These are phyloP conservation scores for Sporopachydermia cereana DNA, from an alignment of 1,139 yeast genomes.

Conservation along the genomic window DNA sequence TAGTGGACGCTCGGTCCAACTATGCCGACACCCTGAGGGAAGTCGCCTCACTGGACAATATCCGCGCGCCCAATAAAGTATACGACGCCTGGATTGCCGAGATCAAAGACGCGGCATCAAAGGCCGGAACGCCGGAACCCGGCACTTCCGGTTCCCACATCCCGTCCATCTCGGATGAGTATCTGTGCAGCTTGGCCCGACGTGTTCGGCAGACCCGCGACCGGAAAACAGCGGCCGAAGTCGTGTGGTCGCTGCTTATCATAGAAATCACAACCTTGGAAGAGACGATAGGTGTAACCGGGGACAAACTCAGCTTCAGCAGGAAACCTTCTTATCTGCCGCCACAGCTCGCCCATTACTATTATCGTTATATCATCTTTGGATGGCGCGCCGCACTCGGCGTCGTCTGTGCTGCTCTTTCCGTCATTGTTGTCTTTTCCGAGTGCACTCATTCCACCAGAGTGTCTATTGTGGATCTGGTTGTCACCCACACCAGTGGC, in stretches of 20 bases:
- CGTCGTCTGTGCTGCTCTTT: constrained; percentile 30
- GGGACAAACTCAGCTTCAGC: constrained; percentile 6
- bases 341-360: constrained; percentile 28
- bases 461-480: constrained; percentile 46
- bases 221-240: constrained; percentile 23
- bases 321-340: constrained; percentile 20
- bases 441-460: constrained; percentile 65
- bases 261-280: constrained; percentile 26
- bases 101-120: background rate
- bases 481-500: constrained; percentile 26
- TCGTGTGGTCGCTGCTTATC: constrained; percentile 29
- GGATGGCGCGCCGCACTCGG: constrained; percentile 30
- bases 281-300: constrained; percentile 20
- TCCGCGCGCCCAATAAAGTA: constrained; percentile 24
- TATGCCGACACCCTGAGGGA: constrained; percentile 56
- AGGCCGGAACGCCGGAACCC: background rate
- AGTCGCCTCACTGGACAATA: constrained; percentile 34
- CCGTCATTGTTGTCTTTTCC: constrained; percentile 52
- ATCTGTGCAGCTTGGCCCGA: constrained; percentile 16
- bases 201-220: constrained; percentile 17
- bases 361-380: constrained; percentile 37
- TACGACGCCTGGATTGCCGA: background rate
- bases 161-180: constrained; percentile 14
- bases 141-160: background rate
- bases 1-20: constrained; percentile 52